These are phyloP conservation scores for Brassica balearica DNA, from an alignment of 441 rosid genomes.

Conservation along the genomic window DNA sequence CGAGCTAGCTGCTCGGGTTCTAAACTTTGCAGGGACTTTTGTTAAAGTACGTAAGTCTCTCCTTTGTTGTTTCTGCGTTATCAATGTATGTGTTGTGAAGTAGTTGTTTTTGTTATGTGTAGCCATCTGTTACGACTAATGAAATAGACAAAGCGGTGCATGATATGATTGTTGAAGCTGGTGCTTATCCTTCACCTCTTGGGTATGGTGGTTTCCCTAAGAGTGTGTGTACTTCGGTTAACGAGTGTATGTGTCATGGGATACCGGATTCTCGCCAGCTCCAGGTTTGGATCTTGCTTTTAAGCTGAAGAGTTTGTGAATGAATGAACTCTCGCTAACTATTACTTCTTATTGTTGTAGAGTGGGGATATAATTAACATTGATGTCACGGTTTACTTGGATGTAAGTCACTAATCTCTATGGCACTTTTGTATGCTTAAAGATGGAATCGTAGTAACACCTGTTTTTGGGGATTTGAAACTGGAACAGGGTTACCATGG, in stretches of 20 bases:
- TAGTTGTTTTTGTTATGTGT: conserved; percentile 17
- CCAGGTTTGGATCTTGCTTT: conserved; percentile 56
- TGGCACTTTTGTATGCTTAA: conserved; percentile 5
- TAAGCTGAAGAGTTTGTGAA: neutral
- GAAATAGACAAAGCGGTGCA: conserved; percentile 93
- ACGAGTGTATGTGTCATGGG: conserved; percentile 96
- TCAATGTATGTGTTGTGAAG: neutral
- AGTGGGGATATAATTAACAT: conserved; percentile 90
- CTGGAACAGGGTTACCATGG: conserved; percentile 84
- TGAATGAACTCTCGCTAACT: conserved; percentile 28
- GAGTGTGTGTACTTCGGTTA: conserved; percentile 91
- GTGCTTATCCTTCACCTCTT: conserved; percentile 98
- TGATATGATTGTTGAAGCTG: conserved; percentile 84
- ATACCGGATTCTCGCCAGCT: conserved; percentile 96
- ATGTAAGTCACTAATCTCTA: conserved; percentile 57
- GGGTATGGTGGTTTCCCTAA: conserved; percentile 95
- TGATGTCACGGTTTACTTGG: conserved; percentile 86
- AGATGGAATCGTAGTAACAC: neutral
- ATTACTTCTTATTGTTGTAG: conserved; percentile 52
- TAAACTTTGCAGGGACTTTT: conserved; percentile 76
- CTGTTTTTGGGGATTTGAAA: conserved; percentile 2
- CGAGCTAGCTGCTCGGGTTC: conserved; percentile 91
- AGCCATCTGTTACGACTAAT: conserved; percentile 89
- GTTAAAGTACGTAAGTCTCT: conserved; percentile 56
- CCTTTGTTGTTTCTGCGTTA: conserved; percentile 1